phyloP scores from a whole-genome alignment of 495 filamentous ascomycete genomes.

The Cercophora samala region DNA sequence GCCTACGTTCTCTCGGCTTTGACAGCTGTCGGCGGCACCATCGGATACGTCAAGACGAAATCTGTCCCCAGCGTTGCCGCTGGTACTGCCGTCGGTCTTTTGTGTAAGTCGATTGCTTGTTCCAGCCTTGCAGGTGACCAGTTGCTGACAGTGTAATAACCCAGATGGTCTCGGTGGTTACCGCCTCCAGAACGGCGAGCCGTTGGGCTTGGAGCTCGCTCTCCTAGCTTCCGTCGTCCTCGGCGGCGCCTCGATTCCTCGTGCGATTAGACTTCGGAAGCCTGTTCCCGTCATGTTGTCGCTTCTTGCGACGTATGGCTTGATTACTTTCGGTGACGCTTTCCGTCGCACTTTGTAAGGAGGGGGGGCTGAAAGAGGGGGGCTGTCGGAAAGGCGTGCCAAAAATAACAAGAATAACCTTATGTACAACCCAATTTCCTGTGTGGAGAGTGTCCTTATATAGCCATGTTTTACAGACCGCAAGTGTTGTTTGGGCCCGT shows the following conservation, averaged over 20 bases:
- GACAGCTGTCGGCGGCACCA: slow-evolving; percentile 80
- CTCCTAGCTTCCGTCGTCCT: slow-evolving; percentile 78
- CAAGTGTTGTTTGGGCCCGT: neutral
- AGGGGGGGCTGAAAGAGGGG: slow-evolving; percentile 4
- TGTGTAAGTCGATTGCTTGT: slow-evolving; percentile 39
- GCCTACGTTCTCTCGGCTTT: slow-evolving; percentile 76
- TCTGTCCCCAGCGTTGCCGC: slow-evolving; percentile 83
- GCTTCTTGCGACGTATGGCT: slow-evolving; percentile 56
- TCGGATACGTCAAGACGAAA: slow-evolving; percentile 75
- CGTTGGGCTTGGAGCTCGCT: slow-evolving; percentile 71
- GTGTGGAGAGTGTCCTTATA: neutral
- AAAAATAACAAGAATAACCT: slow-evolving; percentile 15
- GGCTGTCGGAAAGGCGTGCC: neutral
- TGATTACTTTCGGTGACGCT: slow-evolving; percentile 59
- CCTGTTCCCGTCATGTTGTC: slow-evolving; percentile 72
- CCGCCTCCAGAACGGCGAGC: slow-evolving; percentile 60
- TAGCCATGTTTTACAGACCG: slow-evolving; percentile 17
- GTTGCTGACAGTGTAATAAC: neutral
- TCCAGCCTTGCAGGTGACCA: neutral
- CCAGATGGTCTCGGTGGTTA: slow-evolving; percentile 64
- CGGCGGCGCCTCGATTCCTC: slow-evolving; percentile 75
- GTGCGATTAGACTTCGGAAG: slow-evolving; percentile 76
- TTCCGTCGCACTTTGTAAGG: slow-evolving; percentile 39
- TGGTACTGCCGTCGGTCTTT: slow-evolving; percentile 71
- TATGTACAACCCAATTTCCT: slow-evolving; percentile 18